These are phyloP conservation scores for Annulohypoxylon truncatum DNA, from an alignment of 2,329 filamentous ascomycete species.

Conservation along the genomic window DNA sequence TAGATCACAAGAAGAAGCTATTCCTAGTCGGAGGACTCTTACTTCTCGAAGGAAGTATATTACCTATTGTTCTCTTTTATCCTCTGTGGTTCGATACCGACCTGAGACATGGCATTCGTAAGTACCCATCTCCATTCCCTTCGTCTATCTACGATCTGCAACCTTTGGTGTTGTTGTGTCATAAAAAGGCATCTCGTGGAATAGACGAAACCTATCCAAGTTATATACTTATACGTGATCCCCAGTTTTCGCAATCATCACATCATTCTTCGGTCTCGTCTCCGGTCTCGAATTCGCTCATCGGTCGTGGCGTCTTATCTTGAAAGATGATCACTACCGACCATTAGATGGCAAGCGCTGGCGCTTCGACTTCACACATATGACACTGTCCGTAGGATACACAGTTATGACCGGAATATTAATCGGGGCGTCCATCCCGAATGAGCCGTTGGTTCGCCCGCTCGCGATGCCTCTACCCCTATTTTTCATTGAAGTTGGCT, in stretches of 20 bases:
- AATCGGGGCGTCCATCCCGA: constrained; percentile 63
- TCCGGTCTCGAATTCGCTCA: constrained; percentile 65
- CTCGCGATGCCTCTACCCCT: constrained; percentile 64
- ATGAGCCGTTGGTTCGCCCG: constrained; percentile 61
- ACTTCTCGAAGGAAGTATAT: constrained; percentile 59
- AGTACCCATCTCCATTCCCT: constrained; percentile 41
- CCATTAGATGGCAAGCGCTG: constrained; percentile 62
- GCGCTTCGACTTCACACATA: constrained; percentile 63
- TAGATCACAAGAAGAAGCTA: constrained; percentile 56
- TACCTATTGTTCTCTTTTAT: constrained; percentile 66
- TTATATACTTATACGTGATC: not conserved
- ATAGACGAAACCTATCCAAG: not conserved
- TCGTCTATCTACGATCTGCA: not conserved
- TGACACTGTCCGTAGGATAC: constrained; percentile 60
- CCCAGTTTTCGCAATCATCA: constrained; percentile 63
- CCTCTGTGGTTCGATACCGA: constrained; percentile 56
- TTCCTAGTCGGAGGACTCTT: constrained; percentile 60
- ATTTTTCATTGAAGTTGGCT: constrained; percentile 61
- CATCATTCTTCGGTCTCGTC: constrained; percentile 66
- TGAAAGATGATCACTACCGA: constrained; percentile 61
- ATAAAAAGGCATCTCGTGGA: not conserved
- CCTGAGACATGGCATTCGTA: constrained; percentile 52
- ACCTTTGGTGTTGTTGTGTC: not conserved
- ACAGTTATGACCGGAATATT: constrained; percentile 62
- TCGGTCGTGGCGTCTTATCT: constrained; percentile 61